A percentile compares a stretch with the other conserved stretches of the same genome.
Conservation (phyloP, 805 yeast species). For the Candida tammaniensis region DNA sequence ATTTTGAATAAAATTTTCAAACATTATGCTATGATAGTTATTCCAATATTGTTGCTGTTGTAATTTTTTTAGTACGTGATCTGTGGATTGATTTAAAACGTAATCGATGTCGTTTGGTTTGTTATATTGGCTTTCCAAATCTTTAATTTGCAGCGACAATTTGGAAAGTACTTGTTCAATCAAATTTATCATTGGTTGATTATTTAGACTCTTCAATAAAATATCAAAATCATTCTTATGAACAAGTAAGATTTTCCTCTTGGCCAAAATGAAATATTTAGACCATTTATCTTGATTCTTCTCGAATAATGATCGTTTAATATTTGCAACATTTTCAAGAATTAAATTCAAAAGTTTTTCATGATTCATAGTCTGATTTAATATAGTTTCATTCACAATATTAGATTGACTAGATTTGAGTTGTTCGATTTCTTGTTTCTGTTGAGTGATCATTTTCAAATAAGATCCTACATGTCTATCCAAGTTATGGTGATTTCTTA, state of each 20-base stretch:
- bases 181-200: constrained; percentile 17
- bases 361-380: constrained; percentile 30
- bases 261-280: constrained; percentile 44
- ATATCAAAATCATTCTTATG: constrained; percentile 39
- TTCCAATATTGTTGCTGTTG: constrained; percentile 59
- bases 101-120: constrained; percentile 51
- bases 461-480: constrained; percentile 85
- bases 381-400: constrained; percentile 37
- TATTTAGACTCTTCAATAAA: constrained; percentile 12
- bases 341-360: constrained; percentile 39
- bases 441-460: constrained; percentile 79
- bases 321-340: constrained; percentile 39
- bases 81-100: constrained; percentile 45
- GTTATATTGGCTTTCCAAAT: constrained; percentile 50
- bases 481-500: constrained; percentile 69
- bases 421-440: constrained; percentile 68
- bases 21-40: constrained; percentile 39
- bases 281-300: constrained; percentile 45
- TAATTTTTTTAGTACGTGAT: constrained; percentile 44
- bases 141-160: constrained; percentile 43
- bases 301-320: constrained; percentile 40
- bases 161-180: constrained; percentile 34
- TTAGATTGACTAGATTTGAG: constrained; percentile 53
- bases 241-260: constrained; percentile 43
- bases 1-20: constrained; percentile 38